phyloP scores from a whole-genome alignment of 2,329 filamentous ascomycete species.

The Emydomyces testavorans region DNA sequence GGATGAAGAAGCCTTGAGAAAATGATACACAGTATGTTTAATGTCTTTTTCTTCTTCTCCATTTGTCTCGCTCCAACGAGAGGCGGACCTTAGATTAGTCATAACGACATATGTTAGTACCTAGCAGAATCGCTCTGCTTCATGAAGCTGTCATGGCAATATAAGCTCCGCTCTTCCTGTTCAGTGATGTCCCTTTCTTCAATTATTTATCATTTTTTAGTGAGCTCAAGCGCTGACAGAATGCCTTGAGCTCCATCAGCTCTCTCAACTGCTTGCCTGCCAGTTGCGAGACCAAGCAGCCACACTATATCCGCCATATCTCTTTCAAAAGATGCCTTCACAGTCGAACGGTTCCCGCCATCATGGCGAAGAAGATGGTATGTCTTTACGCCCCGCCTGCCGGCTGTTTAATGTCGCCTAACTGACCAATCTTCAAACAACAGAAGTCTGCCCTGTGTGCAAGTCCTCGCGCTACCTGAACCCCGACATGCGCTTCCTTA shows the following conservation, averaged over 20 bases:
- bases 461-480: constrained; percentile 95
- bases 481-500: constrained; percentile 82
- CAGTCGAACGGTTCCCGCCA: constrained; percentile 25
- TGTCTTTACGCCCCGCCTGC: constrained; percentile 19
- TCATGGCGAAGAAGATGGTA: constrained; percentile 34
- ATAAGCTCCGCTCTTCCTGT: too few species aligned
- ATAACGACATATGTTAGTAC: too few species aligned
- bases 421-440: neutral
- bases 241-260: neutral
- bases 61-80: too few species aligned
- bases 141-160: too few species aligned
- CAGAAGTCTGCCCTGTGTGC: constrained; percentile 90
- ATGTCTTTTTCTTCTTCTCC: too few species aligned
- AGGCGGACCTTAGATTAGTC: too few species aligned
- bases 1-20: too few species aligned
- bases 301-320: neutral
- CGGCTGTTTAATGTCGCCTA: neutral
- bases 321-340: constrained; percentile 22
- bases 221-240: neutral
- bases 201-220: too few species aligned
- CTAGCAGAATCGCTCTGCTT: too few species aligned
- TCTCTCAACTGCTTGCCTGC: neutral
- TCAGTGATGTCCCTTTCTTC: too few species aligned
- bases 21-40: too few species aligned
- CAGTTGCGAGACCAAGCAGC: neutral